Evolutionary conservation across 139 green algal species (phyloP).

Genomic region (Pedinophyceae sp.): DNA sequence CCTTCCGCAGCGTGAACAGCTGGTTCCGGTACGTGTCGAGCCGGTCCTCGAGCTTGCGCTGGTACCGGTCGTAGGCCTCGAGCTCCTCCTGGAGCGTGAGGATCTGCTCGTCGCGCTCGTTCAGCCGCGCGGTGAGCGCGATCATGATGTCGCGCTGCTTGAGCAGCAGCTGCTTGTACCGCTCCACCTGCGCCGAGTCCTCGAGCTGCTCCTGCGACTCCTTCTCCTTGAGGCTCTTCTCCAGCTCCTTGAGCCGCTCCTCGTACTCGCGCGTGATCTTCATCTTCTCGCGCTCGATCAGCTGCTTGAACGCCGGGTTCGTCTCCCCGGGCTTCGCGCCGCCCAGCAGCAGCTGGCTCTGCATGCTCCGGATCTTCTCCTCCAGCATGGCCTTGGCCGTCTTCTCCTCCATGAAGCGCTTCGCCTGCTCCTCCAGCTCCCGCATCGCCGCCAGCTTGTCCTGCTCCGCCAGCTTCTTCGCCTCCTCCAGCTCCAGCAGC

Average conservation of each 20-base stretch:
- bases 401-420: slow-evolving; percentile 85
- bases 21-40: slow-evolving; percentile 6
- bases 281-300: slow-evolving; percentile 58
- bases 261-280: slow-evolving; percentile 80
- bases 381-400: slow-evolving; percentile 70
- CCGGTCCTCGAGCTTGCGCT: slow-evolving; percentile 19
- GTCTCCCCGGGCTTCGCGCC: slow-evolving; percentile 46
- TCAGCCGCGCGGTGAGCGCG: slow-evolving; percentile 74
- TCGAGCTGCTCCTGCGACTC: slow-evolving; percentile 56
- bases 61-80: slow-evolving; percentile 63
- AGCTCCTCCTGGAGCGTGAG: slow-evolving; percentile 72
- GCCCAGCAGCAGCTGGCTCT: slow-evolving; percentile 74
- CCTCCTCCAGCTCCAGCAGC: slow-evolving; percentile 70
- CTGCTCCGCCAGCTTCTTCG: slow-evolving; percentile 70
- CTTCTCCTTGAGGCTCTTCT: slow-evolving; percentile 47
- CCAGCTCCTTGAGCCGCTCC: slow-evolving; percentile 52
- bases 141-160: slow-evolving; percentile 99
- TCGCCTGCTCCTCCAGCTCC: slow-evolving; percentile 59
- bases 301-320: slow-evolving; percentile 19
- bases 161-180: slow-evolving; percentile 79
- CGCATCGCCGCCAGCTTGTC: slow-evolving; percentile 91
- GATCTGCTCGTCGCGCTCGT: slow-evolving; percentile 84
- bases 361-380: slow-evolving; percentile 58
- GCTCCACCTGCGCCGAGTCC: slow-evolving; percentile 59
- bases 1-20: slow-evolving; percentile 4